Base-by-base conservation (phyloP, 176 grass and related monocot species). In the Oryza glumipatula region DNA sequence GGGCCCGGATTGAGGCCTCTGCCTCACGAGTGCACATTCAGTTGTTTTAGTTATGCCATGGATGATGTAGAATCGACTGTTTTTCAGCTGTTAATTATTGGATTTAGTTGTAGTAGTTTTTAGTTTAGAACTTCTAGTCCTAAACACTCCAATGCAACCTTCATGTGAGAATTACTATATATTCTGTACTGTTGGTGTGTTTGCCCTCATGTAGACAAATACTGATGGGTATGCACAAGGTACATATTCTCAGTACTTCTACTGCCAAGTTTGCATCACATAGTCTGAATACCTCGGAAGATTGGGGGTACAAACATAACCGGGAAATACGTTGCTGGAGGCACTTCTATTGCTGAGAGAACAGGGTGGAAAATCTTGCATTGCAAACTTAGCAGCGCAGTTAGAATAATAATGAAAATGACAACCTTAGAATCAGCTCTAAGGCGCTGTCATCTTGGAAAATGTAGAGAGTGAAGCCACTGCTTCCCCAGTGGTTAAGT, bases 401-500 rank as follows among this genome's bases (percentile, higher is more conserved):
- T 61, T 39, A 60, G 68, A 86, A n/a, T 60, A 49, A 36, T 61
- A 21, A 41, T 41, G 39, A 67, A 73, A 75, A 68, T 78, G 41
- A 41, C 21, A 85, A 65, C 41, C 38, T 2, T 0, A 11, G 7
- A 79, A 81, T 85, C 26, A 28, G 63, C 24, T 86, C 61, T 87
- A 90, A 38, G 89, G 86, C 19, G 82, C 83, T 69, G 91, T 80
- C 88, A 89, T 76, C 81, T 96, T 96, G 56, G 83, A 38, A 70
- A 91, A 89, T 45, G 85, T 56, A 36, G 93, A 92, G 72, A 92
- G 88, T 7, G 96, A 95, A 80, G 94, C 70, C 8, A 98, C 81
- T 24, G 96, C 93, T 77, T 98, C 93, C 3, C 73, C 81, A 7
- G 87, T 90, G n/a, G 96, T 95, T 54, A 98, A 86, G 79, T 93